phyloP scores from a whole-genome alignment of 108 stramenopile species.

The Fistulifera pelliculosa region DNA sequence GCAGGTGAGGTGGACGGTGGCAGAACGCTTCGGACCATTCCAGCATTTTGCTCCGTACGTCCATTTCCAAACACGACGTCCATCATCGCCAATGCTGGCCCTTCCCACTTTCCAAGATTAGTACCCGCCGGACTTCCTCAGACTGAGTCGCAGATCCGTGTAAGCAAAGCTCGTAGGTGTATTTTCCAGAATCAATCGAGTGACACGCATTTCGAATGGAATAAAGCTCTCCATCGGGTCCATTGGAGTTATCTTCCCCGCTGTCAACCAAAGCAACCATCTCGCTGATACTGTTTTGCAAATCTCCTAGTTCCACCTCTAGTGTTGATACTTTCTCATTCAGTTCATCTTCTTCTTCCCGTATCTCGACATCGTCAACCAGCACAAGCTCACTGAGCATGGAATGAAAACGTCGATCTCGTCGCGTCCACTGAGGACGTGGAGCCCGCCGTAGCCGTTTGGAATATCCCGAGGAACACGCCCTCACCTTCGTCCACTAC shows the following conservation, averaged over 20 bases:
- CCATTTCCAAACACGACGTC: conserved; percentile 50
- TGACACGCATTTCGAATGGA: conserved; percentile 50
- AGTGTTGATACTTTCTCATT: conserved; percentile 8
- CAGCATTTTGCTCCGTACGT: conserved; percentile 64
- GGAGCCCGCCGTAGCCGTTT: conserved; percentile 59
- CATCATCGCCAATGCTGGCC: conserved; percentile 25
- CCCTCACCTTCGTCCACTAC: background rate
- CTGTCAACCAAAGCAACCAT: conserved; percentile 36
- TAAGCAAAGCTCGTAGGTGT: conserved; percentile 74
- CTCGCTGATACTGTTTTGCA: conserved; percentile 21
- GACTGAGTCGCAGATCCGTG: conserved; percentile 57
- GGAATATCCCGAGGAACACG: conserved; percentile 21
- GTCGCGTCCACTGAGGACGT: conserved; percentile 21
- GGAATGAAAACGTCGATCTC: conserved; percentile 21
- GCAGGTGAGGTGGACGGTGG: conserved; percentile 55
- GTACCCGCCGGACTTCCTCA: conserved; percentile 41
- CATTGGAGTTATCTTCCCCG: conserved; percentile 30
- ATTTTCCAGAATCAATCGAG: conserved; percentile 51
- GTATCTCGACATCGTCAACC: background rate
- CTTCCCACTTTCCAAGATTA: conserved; percentile 43
- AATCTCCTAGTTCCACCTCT: conserved; percentile 12
- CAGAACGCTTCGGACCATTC: conserved; percentile 75
- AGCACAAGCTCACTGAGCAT: conserved; percentile 19
- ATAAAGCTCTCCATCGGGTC: conserved; percentile 56
- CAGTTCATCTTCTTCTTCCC: conserved; percentile 7